Percentiles rank a stretch among this genome's conserved stretches.
phyloP scores from a whole-genome alignment of 2,329 filamentous ascomycete genomes.

The Aureobasidium sp. region DNA sequence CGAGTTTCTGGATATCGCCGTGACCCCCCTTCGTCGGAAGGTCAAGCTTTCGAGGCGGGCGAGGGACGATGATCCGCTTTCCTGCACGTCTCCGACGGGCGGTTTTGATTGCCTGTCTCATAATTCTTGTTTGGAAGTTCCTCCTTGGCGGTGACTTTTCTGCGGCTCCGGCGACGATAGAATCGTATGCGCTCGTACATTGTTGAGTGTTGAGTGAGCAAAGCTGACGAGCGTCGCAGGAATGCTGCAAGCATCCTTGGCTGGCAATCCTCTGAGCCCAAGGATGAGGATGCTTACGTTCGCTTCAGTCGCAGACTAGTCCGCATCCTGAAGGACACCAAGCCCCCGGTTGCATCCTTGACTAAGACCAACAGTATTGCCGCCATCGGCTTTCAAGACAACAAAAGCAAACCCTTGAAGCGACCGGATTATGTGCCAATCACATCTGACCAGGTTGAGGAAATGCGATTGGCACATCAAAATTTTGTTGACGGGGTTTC shows the following conservation, averaged over 20 bases:
- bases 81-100: slow-evolving; percentile 8
- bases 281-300: slow-evolving; percentile 5
- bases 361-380: slow-evolving; percentile 6
- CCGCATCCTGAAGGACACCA: slow-evolving; percentile 5
- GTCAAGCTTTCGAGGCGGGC: slow-evolving; percentile 3
- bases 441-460: not conserved
- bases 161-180: slow-evolving; percentile 5
- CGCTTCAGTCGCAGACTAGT: slow-evolving; percentile 14
- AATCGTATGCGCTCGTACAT: not conserved
- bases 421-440: slow-evolving; percentile 10
- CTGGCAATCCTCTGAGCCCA: slow-evolving; percentile 1
- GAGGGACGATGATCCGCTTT: not conserved
- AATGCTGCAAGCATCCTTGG: slow-evolving; percentile 13
- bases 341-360: slow-evolving; percentile 9
- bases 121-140: slow-evolving; percentile 9
- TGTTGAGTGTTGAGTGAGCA: not conserved
- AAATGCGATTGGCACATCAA: slow-evolving; percentile 9
- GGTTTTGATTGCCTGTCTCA: not conserved
- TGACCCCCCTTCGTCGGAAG: not conserved
- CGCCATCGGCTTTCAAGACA: slow-evolving; percentile 7
- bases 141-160: slow-evolving; percentile 6
- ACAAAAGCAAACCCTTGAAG: slow-evolving; percentile 3
- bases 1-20: not conserved
- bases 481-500: not conserved
- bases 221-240: slow-evolving; percentile 1